Evolutionary conservation across 805 yeast species (phyloP).

Genomic region (Citeromyces nyonsensis): DNA sequence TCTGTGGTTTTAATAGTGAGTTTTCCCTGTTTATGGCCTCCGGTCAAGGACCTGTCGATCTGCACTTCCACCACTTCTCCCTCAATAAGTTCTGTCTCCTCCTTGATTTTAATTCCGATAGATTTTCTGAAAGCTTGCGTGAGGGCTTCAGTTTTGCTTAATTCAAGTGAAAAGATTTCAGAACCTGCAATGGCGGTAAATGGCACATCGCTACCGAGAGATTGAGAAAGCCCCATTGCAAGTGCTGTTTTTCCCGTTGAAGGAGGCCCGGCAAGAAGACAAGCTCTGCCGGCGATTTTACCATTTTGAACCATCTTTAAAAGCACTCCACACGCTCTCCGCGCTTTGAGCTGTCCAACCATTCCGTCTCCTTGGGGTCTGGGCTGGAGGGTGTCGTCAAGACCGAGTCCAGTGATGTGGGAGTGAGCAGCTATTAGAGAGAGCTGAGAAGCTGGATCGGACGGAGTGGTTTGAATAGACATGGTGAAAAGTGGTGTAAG

Average conservation of each 20-base stretch:
- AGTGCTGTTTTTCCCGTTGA: conserved; percentile 98
- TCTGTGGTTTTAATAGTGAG: conserved; percentile 94
- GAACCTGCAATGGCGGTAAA: conserved; percentile 92
- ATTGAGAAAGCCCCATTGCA: conserved; percentile 84
- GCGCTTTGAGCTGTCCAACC: conserved; percentile 93
- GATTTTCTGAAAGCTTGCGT: conserved; percentile 94
- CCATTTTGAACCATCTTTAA: conserved; percentile 89
- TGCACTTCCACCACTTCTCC: conserved; percentile 98
- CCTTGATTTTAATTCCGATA: conserved; percentile 89
- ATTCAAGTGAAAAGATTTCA: conserved; percentile 82
- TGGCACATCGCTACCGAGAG: conserved; percentile 67
- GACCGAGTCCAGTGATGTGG: conserved; percentile 92
- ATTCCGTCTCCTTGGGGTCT: conserved; percentile 77
- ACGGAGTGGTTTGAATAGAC: too few relatives aligned
- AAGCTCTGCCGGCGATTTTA: conserved; percentile 93
- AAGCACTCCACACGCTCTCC: conserved; percentile 92
- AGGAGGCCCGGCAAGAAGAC: conserved; percentile 93
- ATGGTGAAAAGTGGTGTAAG: too few relatives aligned
- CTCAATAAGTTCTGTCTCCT: conserved; percentile 93
- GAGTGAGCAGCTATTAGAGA: conserved; percentile 94
- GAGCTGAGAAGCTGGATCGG: conserved; percentile 19
- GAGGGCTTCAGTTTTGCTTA: conserved; percentile 89
- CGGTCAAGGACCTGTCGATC: conserved; percentile 84
- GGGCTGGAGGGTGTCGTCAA: conserved; percentile 82
- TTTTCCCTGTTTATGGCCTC: conserved; percentile 97